A percentile compares a stretch with the other conserved stretches of the same genome.
These are phyloP conservation scores for Colletotrichum tropicicola DNA, from an alignment of 2,329 filamentous ascomycete genomes.

Conservation along the genomic window DNA sequence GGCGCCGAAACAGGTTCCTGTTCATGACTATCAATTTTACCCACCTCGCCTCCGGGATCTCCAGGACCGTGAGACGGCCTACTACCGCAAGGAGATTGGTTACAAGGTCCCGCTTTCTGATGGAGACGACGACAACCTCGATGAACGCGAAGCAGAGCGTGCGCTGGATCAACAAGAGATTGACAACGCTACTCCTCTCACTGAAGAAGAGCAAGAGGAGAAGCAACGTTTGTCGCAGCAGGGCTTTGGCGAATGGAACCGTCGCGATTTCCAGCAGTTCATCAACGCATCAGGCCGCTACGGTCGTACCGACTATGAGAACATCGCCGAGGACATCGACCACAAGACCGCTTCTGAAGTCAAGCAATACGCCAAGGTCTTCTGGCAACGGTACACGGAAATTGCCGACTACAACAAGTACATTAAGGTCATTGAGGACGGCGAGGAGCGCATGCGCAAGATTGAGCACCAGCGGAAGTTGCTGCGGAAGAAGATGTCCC, in stretches of 20 bases:
- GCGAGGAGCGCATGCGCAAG: constrained; percentile 88
- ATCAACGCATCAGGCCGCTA: constrained; percentile 95
- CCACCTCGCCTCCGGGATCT: constrained; percentile 84
- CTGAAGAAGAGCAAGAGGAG: constrained; percentile 87
- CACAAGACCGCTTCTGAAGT: constrained; percentile 88
- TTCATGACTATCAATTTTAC: constrained; percentile 99
- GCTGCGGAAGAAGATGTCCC: constrained; percentile 92
- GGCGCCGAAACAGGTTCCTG: constrained; percentile 88
- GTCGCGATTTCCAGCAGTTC: constrained; percentile 97
- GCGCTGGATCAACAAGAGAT: constrained; percentile 91
- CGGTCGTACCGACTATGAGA: constrained; percentile 84
- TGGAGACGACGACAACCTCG: constrained; percentile 85
- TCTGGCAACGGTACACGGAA: constrained; percentile 95
- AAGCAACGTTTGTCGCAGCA: constrained; percentile 84
- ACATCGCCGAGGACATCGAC: constrained; percentile 89
- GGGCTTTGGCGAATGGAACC: constrained; percentile 95
- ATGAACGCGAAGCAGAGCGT: constrained; percentile 87
- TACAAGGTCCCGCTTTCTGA: constrained; percentile 94
- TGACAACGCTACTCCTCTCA: constrained; percentile 87
- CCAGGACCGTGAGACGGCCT: constrained; percentile 96
- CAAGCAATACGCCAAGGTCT: constrained; percentile 90
- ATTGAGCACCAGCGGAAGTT: constrained; percentile 93
- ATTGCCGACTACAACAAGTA: constrained; percentile 91
- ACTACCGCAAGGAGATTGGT: constrained; percentile 93
- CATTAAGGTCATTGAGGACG: constrained; percentile 88